Evolutionary conservation across 352 stramenopile genomes (phyloP), one percentile per base, ranked within the genome.

Genomic region (Pythium graminicola): DNA sequence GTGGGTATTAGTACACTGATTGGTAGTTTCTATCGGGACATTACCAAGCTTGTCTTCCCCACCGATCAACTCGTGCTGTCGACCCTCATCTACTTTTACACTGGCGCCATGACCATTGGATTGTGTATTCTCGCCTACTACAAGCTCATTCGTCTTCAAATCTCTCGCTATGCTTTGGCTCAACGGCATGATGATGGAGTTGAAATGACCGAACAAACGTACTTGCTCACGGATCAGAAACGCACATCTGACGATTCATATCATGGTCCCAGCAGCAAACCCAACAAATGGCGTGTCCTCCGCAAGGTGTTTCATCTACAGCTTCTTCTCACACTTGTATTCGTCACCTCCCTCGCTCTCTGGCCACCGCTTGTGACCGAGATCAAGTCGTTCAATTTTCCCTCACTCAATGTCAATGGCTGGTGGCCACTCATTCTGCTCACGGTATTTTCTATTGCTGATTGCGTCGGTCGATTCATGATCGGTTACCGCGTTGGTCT

Each of bases 371-470:
- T 93, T 19, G 64, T 89, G 31, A 93, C 82, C 7, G 82, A 91
- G 56, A 89, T 93, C 61, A 73, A 77, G 60, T 81, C 76, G 62
- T 85, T 81, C 63, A 89, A 82, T 64, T 85, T 91, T 35, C 80
- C 78, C 28, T 68, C 53, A 4, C 68, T 93, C 14, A 66, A 90
- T 58, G 64, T 60, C 10, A 86, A 62, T 43, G 73, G 78, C 17
- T 93, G 83, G 83, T 93, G 83, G 80, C 82, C 80, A 44, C 64
- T 91, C 11, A 81, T 93, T 27, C 55, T 91, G 28, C 70, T 93
- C 29, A 90, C 81, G 26, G 55, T 89, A 17, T 93, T 90, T 49
- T 83, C 81, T 0, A 50, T 87, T 36, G 80, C 64, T 17, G 81
- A 92, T 62, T 89, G 78, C 49, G 29, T 75, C 8, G 81, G 81